Evolutionary conservation across 169 alveolate species (phyloP).

Genomic region (Plasmodium coatneyi): DNA sequence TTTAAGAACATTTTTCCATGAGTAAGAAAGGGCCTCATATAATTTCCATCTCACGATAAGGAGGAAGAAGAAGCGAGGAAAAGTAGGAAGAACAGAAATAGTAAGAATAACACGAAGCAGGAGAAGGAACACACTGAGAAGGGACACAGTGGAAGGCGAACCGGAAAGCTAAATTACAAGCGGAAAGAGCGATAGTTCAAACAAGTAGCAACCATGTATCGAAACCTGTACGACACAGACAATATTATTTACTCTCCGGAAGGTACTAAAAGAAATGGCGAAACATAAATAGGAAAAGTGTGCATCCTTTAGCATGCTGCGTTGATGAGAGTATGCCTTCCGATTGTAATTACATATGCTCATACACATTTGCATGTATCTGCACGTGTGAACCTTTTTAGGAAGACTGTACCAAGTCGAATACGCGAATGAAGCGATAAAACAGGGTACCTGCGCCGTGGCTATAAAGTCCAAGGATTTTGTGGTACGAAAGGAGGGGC

Average conservation of each 20-base stretch:
- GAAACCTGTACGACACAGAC: constrained; percentile 95
- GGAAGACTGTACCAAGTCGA: constrained; percentile 95
- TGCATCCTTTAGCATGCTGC: not conserved
- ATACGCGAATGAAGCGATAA: constrained; percentile 98
- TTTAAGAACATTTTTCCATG: constrained; percentile 1
- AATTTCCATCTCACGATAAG: not conserved
- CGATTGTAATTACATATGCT: not conserved
- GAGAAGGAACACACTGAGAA: not conserved
- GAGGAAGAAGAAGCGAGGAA: not conserved
- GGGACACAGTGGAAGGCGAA: constrained; percentile 9
- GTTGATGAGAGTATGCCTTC: not conserved
- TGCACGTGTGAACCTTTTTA: constrained; percentile 4
- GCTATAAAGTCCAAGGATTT: constrained; percentile 91
- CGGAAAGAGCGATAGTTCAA: not conserved
- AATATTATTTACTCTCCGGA: constrained; percentile 96
- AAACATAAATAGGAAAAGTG: constrained; percentile 6
- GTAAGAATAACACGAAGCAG: not conserved
- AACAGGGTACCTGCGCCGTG: constrained; percentile 95
- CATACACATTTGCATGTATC: constrained; percentile 2
- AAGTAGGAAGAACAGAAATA: not conserved
- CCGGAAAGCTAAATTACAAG: not conserved
- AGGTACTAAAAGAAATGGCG: constrained; percentile 75
- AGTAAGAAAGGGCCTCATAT: not conserved
- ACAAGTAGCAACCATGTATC: constrained; percentile 85
- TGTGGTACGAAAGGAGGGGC: constrained; percentile 84